Evolutionary conservation across 129 eudicot genomes (phyloP).

Genomic region (Erigeron canadensis): DNA sequence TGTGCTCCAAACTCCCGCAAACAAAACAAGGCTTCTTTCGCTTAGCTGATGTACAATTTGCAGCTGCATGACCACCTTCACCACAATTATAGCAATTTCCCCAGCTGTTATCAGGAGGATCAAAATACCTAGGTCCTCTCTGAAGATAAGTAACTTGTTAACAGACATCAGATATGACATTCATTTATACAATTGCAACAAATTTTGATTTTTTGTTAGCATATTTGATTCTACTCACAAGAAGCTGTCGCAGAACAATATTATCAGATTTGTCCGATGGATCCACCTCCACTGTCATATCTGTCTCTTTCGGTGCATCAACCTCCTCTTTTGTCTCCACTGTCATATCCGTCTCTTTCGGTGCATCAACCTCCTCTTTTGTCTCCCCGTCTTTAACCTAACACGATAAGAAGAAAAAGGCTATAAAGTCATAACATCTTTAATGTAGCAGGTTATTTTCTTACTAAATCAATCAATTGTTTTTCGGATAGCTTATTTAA

Average conservation of each 20-base stretch:
- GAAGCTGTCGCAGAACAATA: conserved; percentile 79
- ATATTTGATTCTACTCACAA: conserved; percentile 69
- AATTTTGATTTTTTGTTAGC: conserved; percentile 28
- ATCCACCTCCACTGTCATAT: conserved; percentile 33
- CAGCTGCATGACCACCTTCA: conserved; percentile 79
- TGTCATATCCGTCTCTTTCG: background rate
- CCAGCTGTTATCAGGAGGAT: conserved; percentile 94
- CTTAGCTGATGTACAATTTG: conserved; percentile 70
- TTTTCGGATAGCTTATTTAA: too few relatives aligned
- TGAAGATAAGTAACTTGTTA: conserved; percentile 40
- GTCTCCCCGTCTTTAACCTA: too few relatives aligned
- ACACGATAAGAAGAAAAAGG: too few relatives aligned
- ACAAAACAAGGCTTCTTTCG: conserved; percentile 91
- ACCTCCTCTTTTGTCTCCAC: conserved; percentile 37
- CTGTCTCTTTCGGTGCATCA: conserved; percentile 34
- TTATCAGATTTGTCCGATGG: conserved; percentile 62
- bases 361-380: too few relatives aligned
- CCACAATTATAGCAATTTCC: conserved; percentile 98
- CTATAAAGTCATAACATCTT: too few relatives aligned
- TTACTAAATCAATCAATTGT: too few relatives aligned
- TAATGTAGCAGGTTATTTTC: too few relatives aligned
- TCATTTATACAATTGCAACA: conserved; percentile 24
- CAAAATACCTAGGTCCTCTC: conserved; percentile 99
- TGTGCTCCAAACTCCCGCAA: conserved; percentile 95
- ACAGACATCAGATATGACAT: conserved; percentile 31